These are phyloP conservation scores for Malus domestica DNA, from an alignment of 306 rosid genomes.

Conservation along the genomic window ASM211411v1 NC_041793.1:47540001-47540500, in stretches of 20 bases:
- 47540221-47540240: constrained; percentile 18
- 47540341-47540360: constrained; percentile 1
- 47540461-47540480: neutral
- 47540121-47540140: neutral
- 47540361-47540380: neutral
- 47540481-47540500: neutral
- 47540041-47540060: constrained; percentile 91
- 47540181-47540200: constrained; percentile 9
- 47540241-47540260: constrained; percentile 53
- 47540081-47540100: constrained; percentile 6
- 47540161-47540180: neutral
- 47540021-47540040: constrained; percentile 73
- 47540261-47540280: constrained; percentile 71
- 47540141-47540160: neutral
- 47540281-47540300: constrained; percentile 77
- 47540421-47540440: constrained; percentile 76
- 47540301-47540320: constrained; percentile 64
- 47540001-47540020: constrained; percentile 97
- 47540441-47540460: constrained; percentile 55
- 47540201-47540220: constrained; percentile 4
- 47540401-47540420: constrained; percentile 81
- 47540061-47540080: constrained; percentile 87
- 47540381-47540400: constrained; percentile 29
- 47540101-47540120: constrained; percentile 6
- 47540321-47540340: constrained; percentile 6